Conservation (phyloP, 768 basidiomycete genomes). For the Phylloporus sp. region DNA sequence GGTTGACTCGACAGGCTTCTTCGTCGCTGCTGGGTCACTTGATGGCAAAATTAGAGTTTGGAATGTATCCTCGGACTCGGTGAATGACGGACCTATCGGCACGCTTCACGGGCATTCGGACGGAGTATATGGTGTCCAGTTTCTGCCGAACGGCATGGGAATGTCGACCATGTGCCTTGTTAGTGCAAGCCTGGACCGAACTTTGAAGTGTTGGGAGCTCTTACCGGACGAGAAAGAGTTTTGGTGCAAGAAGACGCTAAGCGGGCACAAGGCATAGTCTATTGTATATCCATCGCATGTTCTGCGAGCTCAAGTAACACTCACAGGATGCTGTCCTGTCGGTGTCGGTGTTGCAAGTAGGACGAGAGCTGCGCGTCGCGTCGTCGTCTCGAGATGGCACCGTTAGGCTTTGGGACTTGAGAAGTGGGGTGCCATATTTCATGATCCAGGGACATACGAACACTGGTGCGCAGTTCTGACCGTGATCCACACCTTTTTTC, state of each 20-base stretch:
- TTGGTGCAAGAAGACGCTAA: constrained; percentile 27
- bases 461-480: constrained; percentile 27
- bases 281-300: not conserved
- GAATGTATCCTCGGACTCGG: constrained; percentile 40
- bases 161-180: constrained; percentile 29
- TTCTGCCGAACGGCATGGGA: constrained; percentile 18
- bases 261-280: constrained; percentile 25
- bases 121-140: constrained; percentile 30
- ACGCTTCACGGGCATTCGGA: constrained; percentile 27
- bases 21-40: constrained; percentile 49
- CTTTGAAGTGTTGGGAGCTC: constrained; percentile 45
- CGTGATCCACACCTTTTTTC: constrained; percentile 13
- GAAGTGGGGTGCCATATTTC: constrained; percentile 29
- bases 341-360: constrained; percentile 29
- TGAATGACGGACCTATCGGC: constrained; percentile 18
- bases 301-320: not conserved
- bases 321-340: constrained; percentile 30
- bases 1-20: constrained; percentile 31
- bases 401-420: constrained; percentile 34
- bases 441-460: constrained; percentile 34
- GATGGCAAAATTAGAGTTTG: constrained; percentile 50
- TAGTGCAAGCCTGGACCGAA: constrained; percentile 28
- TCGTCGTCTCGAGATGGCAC: constrained; percentile 37
- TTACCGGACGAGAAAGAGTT: constrained; percentile 23
- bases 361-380: constrained; percentile 30